phyloP scores from a whole-genome alignment of 129 eudicot species.

The Tagetes erecta region DNA sequence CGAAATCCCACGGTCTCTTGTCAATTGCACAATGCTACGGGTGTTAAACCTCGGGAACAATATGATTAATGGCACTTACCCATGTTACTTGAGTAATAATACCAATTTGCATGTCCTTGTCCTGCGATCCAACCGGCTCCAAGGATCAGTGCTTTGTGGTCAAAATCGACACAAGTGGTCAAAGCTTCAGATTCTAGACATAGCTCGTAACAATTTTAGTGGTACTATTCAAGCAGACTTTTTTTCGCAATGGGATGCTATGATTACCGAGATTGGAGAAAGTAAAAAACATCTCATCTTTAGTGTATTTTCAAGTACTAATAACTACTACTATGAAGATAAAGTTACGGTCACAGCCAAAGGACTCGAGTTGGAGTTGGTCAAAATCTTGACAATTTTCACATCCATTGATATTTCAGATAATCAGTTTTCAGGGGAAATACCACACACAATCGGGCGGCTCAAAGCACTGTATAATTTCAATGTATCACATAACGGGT shows the following conservation, averaged over 20 bases:
- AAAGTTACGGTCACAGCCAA: constrained; percentile 42
- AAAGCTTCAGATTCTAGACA: constrained; percentile 48
- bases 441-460: constrained; percentile 46
- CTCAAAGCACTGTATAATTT: constrained; percentile 43
- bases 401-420: constrained; percentile 55
- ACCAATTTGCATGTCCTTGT: constrained; percentile 39
- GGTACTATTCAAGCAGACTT: constrained; percentile 25
- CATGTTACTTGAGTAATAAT: constrained; percentile 24
- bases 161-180: constrained; percentile 10
- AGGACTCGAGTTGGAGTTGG: constrained; percentile 46
- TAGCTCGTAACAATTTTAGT: constrained; percentile 31
- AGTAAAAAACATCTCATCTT: constrained; percentile 26
- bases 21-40: constrained; percentile 32
- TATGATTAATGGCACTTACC: constrained; percentile 32
- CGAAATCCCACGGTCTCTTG: constrained; percentile 29
- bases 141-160: constrained; percentile 21
- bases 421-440: constrained; percentile 46
- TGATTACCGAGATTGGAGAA: constrained; percentile 25
- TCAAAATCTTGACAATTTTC: constrained; percentile 48
- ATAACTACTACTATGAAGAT: constrained; percentile 39
- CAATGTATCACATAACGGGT: constrained; percentile 51
- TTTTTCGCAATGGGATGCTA: constrained; percentile 33
- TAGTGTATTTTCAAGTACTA: background rate
- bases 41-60: constrained; percentile 45
- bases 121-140: constrained; percentile 37